Evolutionary conservation across 176 grass and related monocot genomes (phyloP), one percentile per base, ranked within the genome.

Genomic region (Avena eriantha): DNA sequence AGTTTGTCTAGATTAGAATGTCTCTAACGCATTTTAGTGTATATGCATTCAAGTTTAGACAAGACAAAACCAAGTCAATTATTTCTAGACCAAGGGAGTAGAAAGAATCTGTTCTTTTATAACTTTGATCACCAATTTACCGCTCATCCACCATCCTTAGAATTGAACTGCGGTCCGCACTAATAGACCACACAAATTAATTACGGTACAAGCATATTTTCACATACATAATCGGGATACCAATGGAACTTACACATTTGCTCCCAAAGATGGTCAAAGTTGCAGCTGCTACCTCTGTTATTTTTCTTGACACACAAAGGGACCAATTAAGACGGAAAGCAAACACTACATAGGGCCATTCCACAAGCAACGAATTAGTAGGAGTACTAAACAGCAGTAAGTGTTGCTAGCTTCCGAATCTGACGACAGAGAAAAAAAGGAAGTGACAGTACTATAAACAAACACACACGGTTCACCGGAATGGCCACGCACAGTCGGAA

Each of bases 371-470:
- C 24, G 69, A 54, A 76, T 33, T 34, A 41, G 39, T 36, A 36
- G 35, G 35, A 69, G 15, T 4, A 54, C 72, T 26, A 76, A 26
- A 55, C 24, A 55, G 24, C 16, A 51, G 0, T 41, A 34, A 0
- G 0, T 77, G 24, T 18, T 53, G 73, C 16, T 76, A 76, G 73
- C 48, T 54, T 76, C 48, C 10, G 73, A 76, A 76, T 76, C 48
- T 77, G 73, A 55, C 49, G 73, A 47, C 2, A 68, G 5, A 41
- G 39, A 68, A 3, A 31, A 18, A 26, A 34, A 34, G 7, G 9
- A 75, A 76, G 24, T 81, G 73, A 55, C 47, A 2, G 46, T 51
- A 76, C 73, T 76, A 76, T 76, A 55, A 76, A 76, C 73, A 76
- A 76, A 34, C 48, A 76, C 48, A 19, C 73, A 17, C 10, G 55